Percentiles rank a stretch among this genome's conserved stretches.
These are phyloP conservation scores for Knoxdaviesia proteae DNA, from an alignment of 2,329 filamentous ascomycete genomes.

Conservation along the genomic window DNA sequence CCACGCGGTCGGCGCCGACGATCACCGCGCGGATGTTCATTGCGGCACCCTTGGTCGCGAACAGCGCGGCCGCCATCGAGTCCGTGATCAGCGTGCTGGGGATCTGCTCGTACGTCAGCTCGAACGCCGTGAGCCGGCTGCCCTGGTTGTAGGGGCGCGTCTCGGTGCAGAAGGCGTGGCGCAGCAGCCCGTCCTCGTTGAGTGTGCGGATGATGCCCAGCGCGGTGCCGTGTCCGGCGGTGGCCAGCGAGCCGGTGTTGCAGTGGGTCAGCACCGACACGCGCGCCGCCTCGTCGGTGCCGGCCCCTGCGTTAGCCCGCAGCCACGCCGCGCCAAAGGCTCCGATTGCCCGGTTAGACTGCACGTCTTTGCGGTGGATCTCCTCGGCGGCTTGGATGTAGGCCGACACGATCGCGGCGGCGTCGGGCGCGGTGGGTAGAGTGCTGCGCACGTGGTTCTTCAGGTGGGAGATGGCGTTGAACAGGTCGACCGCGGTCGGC, in stretches of 20 bases:
- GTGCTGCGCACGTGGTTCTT: conserved; percentile 35
- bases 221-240: conserved; percentile 92
- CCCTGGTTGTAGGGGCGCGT: conserved; percentile 97
- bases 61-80: conserved; percentile 83
- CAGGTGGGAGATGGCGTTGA: conserved; percentile 70
- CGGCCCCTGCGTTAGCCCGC: conserved; percentile 30
- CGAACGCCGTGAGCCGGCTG: conserved; percentile 81
- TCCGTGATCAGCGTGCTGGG: conserved; percentile 85
- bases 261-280: conserved; percentile 89
- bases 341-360: conserved; percentile 75
- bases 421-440: conserved; percentile 18
- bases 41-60: conserved; percentile 37
- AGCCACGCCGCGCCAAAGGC: conserved; percentile 72
- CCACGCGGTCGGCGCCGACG: conserved; percentile 86
- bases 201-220: conserved; percentile 83
- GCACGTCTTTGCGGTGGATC: conserved; percentile 71
- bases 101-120: conserved; percentile 84
- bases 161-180: conserved; percentile 87
- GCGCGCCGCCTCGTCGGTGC: conserved; percentile 19
- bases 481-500: conserved; percentile 86
- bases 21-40: conserved; percentile 68
- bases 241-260: conserved; percentile 92
- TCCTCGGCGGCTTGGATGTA: conserved; percentile 67
- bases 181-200: conserved; percentile 40
- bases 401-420: conserved; percentile 36